Percentiles rank a stretch among this genome's conserved stretches.
Conservation (phyloP, 2,329 filamentous ascomycete species). For the Pestalotiopsis sp. region DNA sequence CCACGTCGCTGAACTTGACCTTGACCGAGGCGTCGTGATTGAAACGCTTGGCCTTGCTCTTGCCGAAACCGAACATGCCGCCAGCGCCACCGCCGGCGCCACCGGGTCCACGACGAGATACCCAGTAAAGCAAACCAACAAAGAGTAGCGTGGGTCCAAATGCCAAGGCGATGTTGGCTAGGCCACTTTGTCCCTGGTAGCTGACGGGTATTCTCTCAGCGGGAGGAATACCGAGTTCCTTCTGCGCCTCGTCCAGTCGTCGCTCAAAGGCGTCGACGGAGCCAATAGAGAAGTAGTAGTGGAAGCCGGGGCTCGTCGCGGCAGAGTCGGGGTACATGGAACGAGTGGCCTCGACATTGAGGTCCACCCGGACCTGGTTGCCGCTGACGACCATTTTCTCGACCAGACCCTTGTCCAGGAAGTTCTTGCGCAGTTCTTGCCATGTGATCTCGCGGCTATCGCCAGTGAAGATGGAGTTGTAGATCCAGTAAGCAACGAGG, state of each 20-base stretch:
- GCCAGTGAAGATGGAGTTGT: slow-evolving; percentile 43
- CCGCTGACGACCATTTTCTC: slow-evolving; percentile 86
- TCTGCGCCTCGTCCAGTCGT: slow-evolving; percentile 83
- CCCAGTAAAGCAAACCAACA: slow-evolving; percentile 78
- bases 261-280: slow-evolving; percentile 92
- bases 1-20: slow-evolving; percentile 95
- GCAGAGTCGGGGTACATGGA: slow-evolving; percentile 75
- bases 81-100: slow-evolving; percentile 60
- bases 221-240: slow-evolving; percentile 80
- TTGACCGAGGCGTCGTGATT: slow-evolving; percentile 96
- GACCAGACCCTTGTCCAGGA: slow-evolving; percentile 93
- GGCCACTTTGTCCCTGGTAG: slow-evolving; percentile 76
- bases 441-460: slow-evolving; percentile 80
- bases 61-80: slow-evolving; percentile 93
- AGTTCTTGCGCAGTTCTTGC: slow-evolving; percentile 93
- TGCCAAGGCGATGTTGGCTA: slow-evolving; percentile 69
- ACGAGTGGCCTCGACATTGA: slow-evolving; percentile 73
- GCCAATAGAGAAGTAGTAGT: slow-evolving; percentile 94
- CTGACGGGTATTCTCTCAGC: slow-evolving; percentile 91
- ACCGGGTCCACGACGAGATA: slow-evolving; percentile 68
- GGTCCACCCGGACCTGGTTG: slow-evolving; percentile 75
- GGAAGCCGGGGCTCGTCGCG: slow-evolving; percentile 67
- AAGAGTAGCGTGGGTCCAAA: slow-evolving; percentile 88
- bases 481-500: slow-evolving; percentile 43
- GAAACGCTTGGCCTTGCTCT: slow-evolving; percentile 94